These are phyloP conservation scores for Monilinia aucupariae DNA, from an alignment of 2,329 filamentous ascomycete species.

Conservation along the genomic window DNA sequence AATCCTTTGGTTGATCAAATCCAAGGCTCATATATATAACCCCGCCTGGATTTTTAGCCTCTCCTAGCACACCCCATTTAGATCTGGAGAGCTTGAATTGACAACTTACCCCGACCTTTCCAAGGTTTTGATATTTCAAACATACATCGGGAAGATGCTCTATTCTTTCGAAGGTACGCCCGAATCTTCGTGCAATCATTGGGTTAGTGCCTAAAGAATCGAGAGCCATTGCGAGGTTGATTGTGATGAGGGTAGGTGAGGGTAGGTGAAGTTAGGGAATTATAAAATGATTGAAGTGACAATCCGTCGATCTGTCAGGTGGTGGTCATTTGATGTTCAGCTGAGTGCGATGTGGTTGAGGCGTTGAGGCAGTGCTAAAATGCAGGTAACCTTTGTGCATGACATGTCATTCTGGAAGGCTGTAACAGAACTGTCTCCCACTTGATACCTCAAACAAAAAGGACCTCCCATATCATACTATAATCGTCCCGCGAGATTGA, in stretches of 20 bases:
- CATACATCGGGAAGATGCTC: not conserved
- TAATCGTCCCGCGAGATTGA: not conserved
- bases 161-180: not conserved
- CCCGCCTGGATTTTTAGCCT: not conserved
- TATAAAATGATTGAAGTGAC: not conserved
- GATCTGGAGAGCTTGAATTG: not conserved
- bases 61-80: not conserved
- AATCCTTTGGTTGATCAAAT: constrained; percentile 12
- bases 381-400: not conserved
- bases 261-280: not conserved
- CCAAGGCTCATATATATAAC: constrained; percentile 13
- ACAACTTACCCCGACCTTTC: constrained; percentile 1
- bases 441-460: too few species aligned
- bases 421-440: not conserved
- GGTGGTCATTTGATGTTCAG: not conserved
- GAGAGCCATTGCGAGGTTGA: not conserved
- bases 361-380: not conserved
- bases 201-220: not conserved
- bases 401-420: too few species aligned
- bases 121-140: not conserved
- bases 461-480: too few species aligned
- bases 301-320: not conserved
- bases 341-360: not conserved
- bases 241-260: not conserved
- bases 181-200: not conserved